Evolutionary conservation across 306 rosid species (phyloP), one percentile per base, ranked within the genome.

Genomic region (Abrus pulchellus): DNA sequence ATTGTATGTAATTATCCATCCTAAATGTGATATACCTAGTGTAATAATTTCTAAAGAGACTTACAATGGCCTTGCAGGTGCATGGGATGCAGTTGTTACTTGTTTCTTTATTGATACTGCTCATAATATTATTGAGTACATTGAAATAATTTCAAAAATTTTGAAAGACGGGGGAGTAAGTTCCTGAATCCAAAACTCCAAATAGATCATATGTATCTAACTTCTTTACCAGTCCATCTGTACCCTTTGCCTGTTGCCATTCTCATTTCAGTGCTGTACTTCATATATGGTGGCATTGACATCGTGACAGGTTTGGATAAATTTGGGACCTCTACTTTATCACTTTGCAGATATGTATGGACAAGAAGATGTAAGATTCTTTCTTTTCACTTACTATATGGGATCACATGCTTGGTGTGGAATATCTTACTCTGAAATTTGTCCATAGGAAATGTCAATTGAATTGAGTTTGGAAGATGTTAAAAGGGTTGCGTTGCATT

Each of bases 121-220:
- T 36, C 99, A 95, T 83, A 95, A 95, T 73, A 77, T 95, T 74
- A 83, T 95, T 63, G 98, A 93, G 87, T 95, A 95, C 79, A 88
- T 95, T 52, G 97, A 93, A 85, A 88, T 95, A 85, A 91, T 95
- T 83, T 93, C 98, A 53, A 83, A 81, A 81, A 79, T 95, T 56
- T 82, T 95, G 89, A 95, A 92, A 89, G 92, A 95, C 48, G 98
- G 97, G 9, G 99, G 99, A 82, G 99, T 95, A 89, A 95, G 96
- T 87, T 80, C 77, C 72, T 75, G 50, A 29, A 77, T 80, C 70
- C 52, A 56, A 60, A 68, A n/a, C 70, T 83, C 72, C 27, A 63
- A 72, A 69, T 49, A 10, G 29, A 65, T 59, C 8, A 36, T 74
- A 4, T 10, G 2, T 80, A 27, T 4, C 45, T 68, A 44, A 44